Conservation (phyloP, 192 early-diverging fungal genomes). For the Spizellomyces sp. region DNA sequence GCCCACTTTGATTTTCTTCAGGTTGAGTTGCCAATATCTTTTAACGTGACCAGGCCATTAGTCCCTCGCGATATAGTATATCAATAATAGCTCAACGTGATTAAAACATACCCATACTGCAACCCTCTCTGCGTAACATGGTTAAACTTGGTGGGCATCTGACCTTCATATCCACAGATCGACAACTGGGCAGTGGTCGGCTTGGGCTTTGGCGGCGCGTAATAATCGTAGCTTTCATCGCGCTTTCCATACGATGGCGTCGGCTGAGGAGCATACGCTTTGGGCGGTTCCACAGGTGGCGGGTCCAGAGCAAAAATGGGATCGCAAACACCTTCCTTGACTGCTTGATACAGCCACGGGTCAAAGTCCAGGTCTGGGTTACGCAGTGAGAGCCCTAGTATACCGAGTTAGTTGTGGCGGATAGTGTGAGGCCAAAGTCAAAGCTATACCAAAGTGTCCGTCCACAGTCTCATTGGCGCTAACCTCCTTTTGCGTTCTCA, state of each 20-base stretch:
- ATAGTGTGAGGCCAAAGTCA: too few relatives aligned
- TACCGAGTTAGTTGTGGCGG: too few relatives aligned
- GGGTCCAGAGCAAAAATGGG: slow-evolving; percentile 17
- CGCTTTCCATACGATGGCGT: neutral
- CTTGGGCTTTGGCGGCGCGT: neutral
- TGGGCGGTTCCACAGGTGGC: neutral
- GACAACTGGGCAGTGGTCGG: neutral
- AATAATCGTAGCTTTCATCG: neutral
- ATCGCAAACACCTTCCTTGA: neutral
- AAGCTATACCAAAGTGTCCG: neutral
- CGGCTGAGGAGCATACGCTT: neutral
- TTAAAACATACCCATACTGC: too few relatives aligned
- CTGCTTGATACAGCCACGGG: slow-evolving; percentile 16
- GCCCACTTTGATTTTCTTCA: neutral
- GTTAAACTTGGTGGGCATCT: neutral
- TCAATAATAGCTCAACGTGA: too few relatives aligned
- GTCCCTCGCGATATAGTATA: too few relatives aligned
- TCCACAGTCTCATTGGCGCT: neutral
- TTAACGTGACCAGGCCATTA: neutral
- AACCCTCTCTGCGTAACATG: neutral
- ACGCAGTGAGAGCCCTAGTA: neutral
- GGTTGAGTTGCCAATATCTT: neutral
- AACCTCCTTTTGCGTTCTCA: neutral
- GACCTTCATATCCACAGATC: slow-evolving; percentile 1
- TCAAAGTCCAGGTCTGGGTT: neutral